Percentiles rank a stretch among this genome's conserved stretches.
phyloP scores from a whole-genome alignment of 305 asterid species.

The Fraxinus platypoda region DNA sequence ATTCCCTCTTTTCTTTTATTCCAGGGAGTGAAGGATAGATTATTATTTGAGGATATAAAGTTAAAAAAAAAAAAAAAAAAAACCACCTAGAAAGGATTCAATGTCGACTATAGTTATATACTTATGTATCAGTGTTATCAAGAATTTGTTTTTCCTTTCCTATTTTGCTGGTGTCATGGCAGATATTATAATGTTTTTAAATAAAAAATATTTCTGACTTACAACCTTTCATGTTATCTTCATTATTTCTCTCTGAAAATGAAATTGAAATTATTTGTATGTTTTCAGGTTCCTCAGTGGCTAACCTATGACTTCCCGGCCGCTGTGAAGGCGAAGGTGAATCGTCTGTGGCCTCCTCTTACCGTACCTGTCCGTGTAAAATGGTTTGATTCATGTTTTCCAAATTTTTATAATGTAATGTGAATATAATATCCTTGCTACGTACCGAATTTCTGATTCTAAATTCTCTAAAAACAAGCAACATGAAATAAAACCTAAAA shows the following conservation, averaged over 20 bases:
- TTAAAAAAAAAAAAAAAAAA: too few species aligned
- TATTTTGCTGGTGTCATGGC: neutral
- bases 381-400: conserved; percentile 51
- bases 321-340: conserved; percentile 88
- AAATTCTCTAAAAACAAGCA: neutral
- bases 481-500: neutral
- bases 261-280: neutral
- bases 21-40: neutral
- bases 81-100: neutral
- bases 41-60: neutral
- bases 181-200: neutral
- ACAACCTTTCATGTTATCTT: neutral
- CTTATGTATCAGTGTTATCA: neutral
- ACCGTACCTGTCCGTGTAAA: too few species aligned
- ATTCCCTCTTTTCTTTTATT: neutral
- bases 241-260: neutral
- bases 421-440: neutral
- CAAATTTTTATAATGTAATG: neutral
- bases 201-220: neutral
- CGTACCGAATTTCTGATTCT: neutral
- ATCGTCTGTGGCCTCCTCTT: conserved; percentile 95
- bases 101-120: neutral
- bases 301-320: conserved; percentile 92
- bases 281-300: conserved; percentile 78
- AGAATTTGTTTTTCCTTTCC: neutral